A percentile compares a stretch with the other conserved stretches of the same genome.
These are phyloP conservation scores for Hyphopichia homilentoma DNA, from an alignment of 805 yeast genomes.

Conservation along the genomic window DNA sequence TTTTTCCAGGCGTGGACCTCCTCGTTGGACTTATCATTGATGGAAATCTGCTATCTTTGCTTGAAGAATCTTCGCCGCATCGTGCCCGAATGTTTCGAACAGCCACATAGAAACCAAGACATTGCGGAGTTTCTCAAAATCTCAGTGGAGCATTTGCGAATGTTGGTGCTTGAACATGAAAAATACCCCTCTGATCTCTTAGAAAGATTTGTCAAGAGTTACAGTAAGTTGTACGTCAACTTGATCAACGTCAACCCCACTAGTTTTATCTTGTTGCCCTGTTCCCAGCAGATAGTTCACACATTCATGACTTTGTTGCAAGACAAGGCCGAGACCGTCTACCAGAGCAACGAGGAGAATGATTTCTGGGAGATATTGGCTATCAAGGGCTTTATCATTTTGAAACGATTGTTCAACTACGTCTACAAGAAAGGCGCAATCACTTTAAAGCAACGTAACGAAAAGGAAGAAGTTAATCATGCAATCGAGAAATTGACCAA, in stretches of 20 bases:
- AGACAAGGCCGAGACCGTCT: constrained; percentile 61
- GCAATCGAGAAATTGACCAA: constrained; percentile 52
- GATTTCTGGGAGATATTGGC: constrained; percentile 74
- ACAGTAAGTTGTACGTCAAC: constrained; percentile 68
- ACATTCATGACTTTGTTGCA: constrained; percentile 59
- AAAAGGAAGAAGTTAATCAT: constrained; percentile 56
- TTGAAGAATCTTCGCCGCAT: constrained; percentile 72
- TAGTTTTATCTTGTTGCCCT: constrained; percentile 65
- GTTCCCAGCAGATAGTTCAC: constrained; percentile 56
- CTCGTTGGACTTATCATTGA: constrained; percentile 45
- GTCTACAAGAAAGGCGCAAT: constrained; percentile 66
- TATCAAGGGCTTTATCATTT: constrained; percentile 58
- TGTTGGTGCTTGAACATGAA: constrained; percentile 52
- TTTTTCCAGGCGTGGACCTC: constrained; percentile 64
- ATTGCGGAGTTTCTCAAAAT: constrained; percentile 59
- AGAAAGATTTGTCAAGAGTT: constrained; percentile 71
- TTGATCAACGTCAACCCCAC: constrained; percentile 61
- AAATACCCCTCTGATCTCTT: constrained; percentile 44
- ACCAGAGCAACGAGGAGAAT: constrained; percentile 52
- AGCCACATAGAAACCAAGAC: constrained; percentile 56
- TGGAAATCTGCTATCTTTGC: constrained; percentile 76
- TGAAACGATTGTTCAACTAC: constrained; percentile 62
- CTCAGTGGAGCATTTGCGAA: constrained; percentile 57
- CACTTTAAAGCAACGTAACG: constrained; percentile 58
- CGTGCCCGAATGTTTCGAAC: constrained; percentile 71